These are phyloP conservation scores for Hypoxylon rubiginosum DNA, from an alignment of 2,329 filamentous ascomycete species.

Conservation along the genomic window DNA sequence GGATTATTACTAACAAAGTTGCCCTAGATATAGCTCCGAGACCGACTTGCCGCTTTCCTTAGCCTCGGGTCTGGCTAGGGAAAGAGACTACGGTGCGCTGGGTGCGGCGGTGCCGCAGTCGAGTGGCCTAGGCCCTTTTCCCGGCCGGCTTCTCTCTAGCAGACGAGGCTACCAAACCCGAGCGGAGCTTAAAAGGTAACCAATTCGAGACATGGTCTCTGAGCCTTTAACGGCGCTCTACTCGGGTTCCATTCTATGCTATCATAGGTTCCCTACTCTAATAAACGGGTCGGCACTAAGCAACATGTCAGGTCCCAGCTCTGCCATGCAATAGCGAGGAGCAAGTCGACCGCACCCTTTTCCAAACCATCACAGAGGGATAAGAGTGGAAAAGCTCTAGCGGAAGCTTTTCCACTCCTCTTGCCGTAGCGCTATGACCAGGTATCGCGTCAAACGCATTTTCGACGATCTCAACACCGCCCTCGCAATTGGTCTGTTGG, in stretches of 20 bases:
- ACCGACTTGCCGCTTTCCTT: conserved; percentile 18
- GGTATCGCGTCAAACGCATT: conserved; percentile 17
- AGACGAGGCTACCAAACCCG: conserved; percentile 8
- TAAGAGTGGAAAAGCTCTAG: conserved; percentile 20
- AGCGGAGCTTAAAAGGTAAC: conserved; percentile 7
- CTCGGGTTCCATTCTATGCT: conserved; percentile 15
- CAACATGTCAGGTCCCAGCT: conserved; percentile 16
- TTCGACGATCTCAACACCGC: conserved; percentile 25
- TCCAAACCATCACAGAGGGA: conserved; percentile 22
- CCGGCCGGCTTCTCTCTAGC: conserved; percentile 2
- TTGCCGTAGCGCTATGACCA: conserved; percentile 28
- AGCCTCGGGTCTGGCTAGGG: conserved; percentile 15
- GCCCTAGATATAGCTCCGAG: conserved; percentile 11
- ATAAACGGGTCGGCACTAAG: conserved; percentile 26
- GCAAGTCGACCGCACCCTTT: conserved; percentile 29
- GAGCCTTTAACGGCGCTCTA: conserved; percentile 2
- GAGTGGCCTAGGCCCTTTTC: conserved; percentile 13
- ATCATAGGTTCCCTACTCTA: conserved; percentile 19
- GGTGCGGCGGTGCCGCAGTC: conserved; percentile 13
- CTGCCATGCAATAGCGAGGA: conserved; percentile 21
- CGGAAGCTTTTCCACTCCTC: conserved; percentile 18
- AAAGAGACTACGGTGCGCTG: conserved; percentile 7
- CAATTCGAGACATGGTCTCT: conserved; percentile 13
- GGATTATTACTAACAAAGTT: conserved; percentile 7
- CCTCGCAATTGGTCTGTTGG: conserved; percentile 13